phyloP scores from a whole-genome alignment of 1,139 yeast species.

The Kurtzmaniella natalensis region DNA sequence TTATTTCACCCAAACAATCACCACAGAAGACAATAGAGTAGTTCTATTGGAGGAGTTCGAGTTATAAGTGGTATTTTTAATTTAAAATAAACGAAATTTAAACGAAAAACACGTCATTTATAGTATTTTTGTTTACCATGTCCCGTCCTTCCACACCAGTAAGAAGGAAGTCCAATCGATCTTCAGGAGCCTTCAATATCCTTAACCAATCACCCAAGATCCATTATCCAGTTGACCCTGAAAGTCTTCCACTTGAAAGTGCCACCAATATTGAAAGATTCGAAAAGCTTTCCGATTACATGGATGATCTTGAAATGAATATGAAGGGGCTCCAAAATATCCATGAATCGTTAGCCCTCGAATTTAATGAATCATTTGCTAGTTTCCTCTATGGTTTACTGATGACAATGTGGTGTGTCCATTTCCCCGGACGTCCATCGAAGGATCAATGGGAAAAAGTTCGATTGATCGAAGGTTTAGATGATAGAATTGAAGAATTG shows the following conservation, averaged over 20 bases:
- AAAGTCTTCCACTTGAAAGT: constrained; percentile 35
- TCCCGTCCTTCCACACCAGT: constrained; percentile 21
- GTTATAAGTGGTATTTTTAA: too few relatives aligned
- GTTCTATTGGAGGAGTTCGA: too few relatives aligned
- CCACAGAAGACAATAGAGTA: too few relatives aligned
- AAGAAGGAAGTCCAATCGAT: constrained; percentile 32
- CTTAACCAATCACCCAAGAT: constrained; percentile 39
- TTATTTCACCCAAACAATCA: too few relatives aligned
- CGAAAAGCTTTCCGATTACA: constrained; percentile 46
- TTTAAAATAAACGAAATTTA: too few relatives aligned
- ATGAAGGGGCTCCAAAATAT: constrained; percentile 43
- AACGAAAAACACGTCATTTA: too few relatives aligned
- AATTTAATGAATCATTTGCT: constrained; percentile 61
- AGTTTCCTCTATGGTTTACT: constrained; percentile 58
- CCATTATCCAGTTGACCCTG: constrained; percentile 41
- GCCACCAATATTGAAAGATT: constrained; percentile 27
- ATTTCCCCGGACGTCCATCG: constrained; percentile 45
- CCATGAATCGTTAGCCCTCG: constrained; percentile 45
- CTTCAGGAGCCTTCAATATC: constrained; percentile 36
- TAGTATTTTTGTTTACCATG: constrained; percentile 2
- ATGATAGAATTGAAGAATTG: constrained; percentile 21
- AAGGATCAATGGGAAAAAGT: constrained; percentile 32
- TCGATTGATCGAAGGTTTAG: constrained; percentile 22
- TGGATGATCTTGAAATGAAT: constrained; percentile 48
- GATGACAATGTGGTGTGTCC: constrained; percentile 66